These are phyloP conservation scores for Tuber umbilicatum DNA, from an alignment of 495 filamentous ascomycete genomes.

Conservation along the genomic window DNA sequence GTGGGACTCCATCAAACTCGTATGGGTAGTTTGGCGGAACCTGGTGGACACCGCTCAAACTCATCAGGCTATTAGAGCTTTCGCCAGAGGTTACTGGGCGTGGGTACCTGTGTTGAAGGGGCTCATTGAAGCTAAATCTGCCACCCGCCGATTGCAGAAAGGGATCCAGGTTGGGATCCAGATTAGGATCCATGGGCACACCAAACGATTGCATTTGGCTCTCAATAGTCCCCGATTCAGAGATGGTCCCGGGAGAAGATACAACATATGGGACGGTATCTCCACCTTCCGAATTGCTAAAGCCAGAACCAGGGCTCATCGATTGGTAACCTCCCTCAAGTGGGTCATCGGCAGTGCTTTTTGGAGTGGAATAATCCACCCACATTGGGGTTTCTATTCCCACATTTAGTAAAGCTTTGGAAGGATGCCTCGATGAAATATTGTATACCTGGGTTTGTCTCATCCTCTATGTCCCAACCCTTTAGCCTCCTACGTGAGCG, in stretches of 20 bases:
- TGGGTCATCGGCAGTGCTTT: background rate
- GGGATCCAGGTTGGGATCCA: background rate
- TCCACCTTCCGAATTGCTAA: background rate
- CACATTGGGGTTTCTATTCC: background rate
- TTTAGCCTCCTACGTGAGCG: slow-evolving; percentile 11
- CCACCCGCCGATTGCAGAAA: background rate
- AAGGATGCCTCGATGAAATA: background rate
- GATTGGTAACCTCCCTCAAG: background rate
- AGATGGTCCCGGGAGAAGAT: slow-evolving; percentile 1
- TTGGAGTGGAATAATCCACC: background rate
- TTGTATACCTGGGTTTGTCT: slow-evolving; percentile 1
- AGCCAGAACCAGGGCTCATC: background rate
- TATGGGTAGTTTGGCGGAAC: background rate
- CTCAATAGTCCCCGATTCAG: background rate
- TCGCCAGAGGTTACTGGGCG: background rate
- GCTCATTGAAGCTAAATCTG: background rate
- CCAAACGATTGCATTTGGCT: background rate
- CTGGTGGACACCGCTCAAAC: background rate
- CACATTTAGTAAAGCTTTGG: background rate
- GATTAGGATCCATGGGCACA: background rate
- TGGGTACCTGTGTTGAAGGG: background rate
- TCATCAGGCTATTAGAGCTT: background rate
- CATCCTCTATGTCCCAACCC: background rate
- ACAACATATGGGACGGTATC: background rate
- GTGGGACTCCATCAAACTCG: background rate